Evolutionary conservation across 805 yeast species (phyloP).

Genomic region (Kodamaea kaohsiungensis): DNA sequence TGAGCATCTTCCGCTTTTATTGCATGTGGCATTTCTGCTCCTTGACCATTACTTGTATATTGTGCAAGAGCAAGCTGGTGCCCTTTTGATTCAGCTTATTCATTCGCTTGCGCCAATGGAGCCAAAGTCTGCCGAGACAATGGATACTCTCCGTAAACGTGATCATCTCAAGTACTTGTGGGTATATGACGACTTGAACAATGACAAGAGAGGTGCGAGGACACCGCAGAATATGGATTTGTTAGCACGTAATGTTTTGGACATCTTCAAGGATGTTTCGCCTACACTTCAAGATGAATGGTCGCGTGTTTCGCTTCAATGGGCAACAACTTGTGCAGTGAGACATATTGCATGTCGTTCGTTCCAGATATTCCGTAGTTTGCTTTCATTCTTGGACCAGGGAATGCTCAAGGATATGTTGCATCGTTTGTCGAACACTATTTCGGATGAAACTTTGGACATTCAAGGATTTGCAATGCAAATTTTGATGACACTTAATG

Average conservation of each 20-base stretch:
- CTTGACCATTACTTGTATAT: slow-evolving; percentile 84
- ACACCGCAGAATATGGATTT: slow-evolving; percentile 86
- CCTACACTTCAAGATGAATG: slow-evolving; percentile 73
- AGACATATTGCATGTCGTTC: slow-evolving; percentile 96
- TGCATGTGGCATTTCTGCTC: slow-evolving; percentile 78
- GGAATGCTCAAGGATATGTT: slow-evolving; percentile 91
- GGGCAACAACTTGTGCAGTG: slow-evolving; percentile 99
- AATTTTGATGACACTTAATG: slow-evolving; percentile 92
- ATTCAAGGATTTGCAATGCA: slow-evolving; percentile 98
- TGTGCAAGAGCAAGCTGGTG: slow-evolving; percentile 83
- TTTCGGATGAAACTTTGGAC: slow-evolving; percentile 84
- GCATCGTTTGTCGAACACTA: slow-evolving; percentile 88
- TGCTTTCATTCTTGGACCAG: slow-evolving; percentile 80
- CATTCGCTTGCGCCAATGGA: slow-evolving; percentile 60
- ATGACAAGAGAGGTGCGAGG: slow-evolving; percentile 72
- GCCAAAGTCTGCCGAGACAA: slow-evolving; percentile 56
- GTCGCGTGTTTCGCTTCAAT: slow-evolving; percentile 77
- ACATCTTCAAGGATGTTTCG: slow-evolving; percentile 49
- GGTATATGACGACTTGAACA: slow-evolving; percentile 83
- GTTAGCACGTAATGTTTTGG: slow-evolving; percentile 62
- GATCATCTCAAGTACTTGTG: slow-evolving; percentile 55
- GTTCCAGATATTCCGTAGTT: slow-evolving; percentile 85
- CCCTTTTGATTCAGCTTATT: slow-evolving; percentile 69
- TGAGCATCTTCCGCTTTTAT: slow-evolving; percentile 63
- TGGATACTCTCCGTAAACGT: slow-evolving; percentile 55